Percentiles rank a stretch among this genome's conserved stretches.
These are phyloP conservation scores for Coemansia sp. DNA, from an alignment of 192 early-diverging fungal genomes.

Conservation along the genomic window DNA sequence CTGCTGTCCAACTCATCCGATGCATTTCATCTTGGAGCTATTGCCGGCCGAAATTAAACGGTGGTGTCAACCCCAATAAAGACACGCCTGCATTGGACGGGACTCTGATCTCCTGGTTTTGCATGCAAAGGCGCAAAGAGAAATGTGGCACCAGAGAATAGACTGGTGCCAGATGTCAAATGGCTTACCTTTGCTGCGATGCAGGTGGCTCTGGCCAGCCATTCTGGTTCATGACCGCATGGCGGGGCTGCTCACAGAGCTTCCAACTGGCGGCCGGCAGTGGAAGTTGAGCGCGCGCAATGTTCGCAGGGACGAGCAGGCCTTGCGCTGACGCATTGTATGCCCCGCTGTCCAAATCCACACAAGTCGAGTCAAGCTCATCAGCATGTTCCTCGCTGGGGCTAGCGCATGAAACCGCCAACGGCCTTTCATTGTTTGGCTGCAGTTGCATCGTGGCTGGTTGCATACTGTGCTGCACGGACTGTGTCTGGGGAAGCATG, in stretches of 20 bases:
- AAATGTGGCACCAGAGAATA: not conserved
- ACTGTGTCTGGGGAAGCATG: not conserved
- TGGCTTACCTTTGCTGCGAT: conserved; percentile 4
- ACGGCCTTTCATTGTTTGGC: not conserved
- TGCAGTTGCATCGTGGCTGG: not conserved
- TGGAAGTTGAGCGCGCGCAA: not conserved
- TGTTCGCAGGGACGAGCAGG: not conserved
- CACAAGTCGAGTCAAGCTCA: conserved; percentile 32
- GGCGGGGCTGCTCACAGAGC: not conserved
- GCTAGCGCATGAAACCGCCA: not conserved
- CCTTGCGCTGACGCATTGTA: not conserved
- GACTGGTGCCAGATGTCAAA: not conserved
- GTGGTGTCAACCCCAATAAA: not conserved
- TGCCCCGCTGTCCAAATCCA: conserved; percentile 20
- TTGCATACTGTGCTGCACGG: not conserved
- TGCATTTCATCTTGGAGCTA: not conserved
- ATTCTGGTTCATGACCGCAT: not conserved
- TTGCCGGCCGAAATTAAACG: not conserved
- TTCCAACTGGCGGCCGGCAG: not conserved
- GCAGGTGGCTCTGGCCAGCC: not conserved
- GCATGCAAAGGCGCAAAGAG: not conserved
- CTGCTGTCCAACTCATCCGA: not conserved
- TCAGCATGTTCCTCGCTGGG: conserved; percentile 9
- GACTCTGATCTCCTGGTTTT: not conserved
- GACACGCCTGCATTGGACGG: not conserved